phyloP scores from a whole-genome alignment of 2,329 filamentous ascomycete genomes.

The Fusarium phyllophilum region DNA sequence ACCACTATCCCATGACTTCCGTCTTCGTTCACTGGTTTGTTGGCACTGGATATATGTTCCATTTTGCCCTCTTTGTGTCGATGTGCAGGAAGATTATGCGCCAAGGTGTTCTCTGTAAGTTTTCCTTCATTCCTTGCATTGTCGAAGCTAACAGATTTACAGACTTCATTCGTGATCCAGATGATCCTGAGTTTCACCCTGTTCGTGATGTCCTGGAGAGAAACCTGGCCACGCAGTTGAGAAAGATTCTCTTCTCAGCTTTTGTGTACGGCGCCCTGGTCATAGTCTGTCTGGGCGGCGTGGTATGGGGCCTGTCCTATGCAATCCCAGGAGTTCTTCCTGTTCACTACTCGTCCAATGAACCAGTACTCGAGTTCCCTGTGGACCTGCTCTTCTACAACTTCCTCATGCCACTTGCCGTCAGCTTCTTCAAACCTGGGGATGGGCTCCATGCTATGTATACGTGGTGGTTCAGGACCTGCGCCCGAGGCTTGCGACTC shows the following conservation, averaged over 20 bases:
- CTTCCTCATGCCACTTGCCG: slow-evolving; percentile 88
- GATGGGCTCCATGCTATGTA: slow-evolving; percentile 88
- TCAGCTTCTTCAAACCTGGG: slow-evolving; percentile 85
- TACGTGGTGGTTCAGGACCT: slow-evolving; percentile 94
- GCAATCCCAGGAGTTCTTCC: slow-evolving; percentile 79
- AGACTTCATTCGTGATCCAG: slow-evolving; percentile 98
- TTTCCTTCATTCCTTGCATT: neutral
- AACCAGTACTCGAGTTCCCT: slow-evolving; percentile 93
- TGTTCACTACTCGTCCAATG: slow-evolving; percentile 92
- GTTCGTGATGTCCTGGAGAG: slow-evolving; percentile 96
- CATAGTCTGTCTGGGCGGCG: slow-evolving; percentile 90
- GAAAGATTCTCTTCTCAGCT: slow-evolving; percentile 96
- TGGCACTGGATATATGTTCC: slow-evolving; percentile 99
- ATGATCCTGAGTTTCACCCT: slow-evolving; percentile 97
- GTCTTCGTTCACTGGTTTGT: slow-evolving; percentile 99
- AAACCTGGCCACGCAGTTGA: slow-evolving; percentile 88
- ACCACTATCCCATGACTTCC: slow-evolving; percentile 84
- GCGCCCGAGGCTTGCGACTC: slow-evolving; percentile 80
- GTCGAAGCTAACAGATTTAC: slow-evolving; percentile 20
- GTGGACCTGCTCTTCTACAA: slow-evolving; percentile 97
- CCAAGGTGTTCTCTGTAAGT: slow-evolving; percentile 88
- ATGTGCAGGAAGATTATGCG: slow-evolving; percentile 99
- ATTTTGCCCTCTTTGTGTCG: slow-evolving; percentile 97
- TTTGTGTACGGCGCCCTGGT: slow-evolving; percentile 95
- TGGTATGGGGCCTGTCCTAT: slow-evolving; percentile 88